phyloP scores from a whole-genome alignment of 2,329 filamentous ascomycete species.

The Dactylellina sp. region DNA sequence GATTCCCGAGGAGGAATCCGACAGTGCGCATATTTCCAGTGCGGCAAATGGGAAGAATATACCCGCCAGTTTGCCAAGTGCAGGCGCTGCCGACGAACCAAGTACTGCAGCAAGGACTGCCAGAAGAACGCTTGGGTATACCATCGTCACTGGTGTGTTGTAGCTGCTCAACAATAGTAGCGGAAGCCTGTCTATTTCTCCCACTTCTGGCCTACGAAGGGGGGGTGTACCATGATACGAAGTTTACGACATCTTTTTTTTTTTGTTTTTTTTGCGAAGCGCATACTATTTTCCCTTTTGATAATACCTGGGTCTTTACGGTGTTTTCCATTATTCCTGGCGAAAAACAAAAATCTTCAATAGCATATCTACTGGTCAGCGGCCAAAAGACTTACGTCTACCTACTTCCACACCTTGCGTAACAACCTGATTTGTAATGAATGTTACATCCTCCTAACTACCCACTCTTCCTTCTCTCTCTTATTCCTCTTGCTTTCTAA shows the following conservation, averaged over 20 bases:
- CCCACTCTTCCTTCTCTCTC: conserved; percentile 58
- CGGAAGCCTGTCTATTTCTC: conserved; percentile 44
- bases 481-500: conserved; percentile 24
- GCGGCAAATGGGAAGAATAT: conserved; percentile 97
- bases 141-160: conserved; percentile 96
- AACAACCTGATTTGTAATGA: conserved; percentile 18
- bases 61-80: conserved; percentile 98
- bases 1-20: conserved; percentile 92
- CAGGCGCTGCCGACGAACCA: conserved; percentile 91
- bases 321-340: conserved; percentile 55
- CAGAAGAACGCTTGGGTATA: conserved; percentile 99
- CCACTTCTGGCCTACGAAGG: conserved; percentile 52
- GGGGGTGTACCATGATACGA: conserved; percentile 50
- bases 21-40: conserved; percentile 97
- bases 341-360: conserved; percentile 49
- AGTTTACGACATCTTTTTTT: conserved; percentile 43
- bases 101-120: conserved; percentile 99
- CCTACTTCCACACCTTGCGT: conserved; percentile 5
- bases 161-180: conserved; percentile 66
- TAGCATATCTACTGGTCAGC: conserved; percentile 62
- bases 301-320: conserved; percentile 56
- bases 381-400: conserved; percentile 24
- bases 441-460: conserved; percentile 57
- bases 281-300: conserved; percentile 37
- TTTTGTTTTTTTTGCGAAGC: conserved; percentile 42